Evolutionary conservation across 2,329 filamentous ascomycete genomes (phyloP).

Genomic region (Colletotrichum tofieldiae): DNA sequence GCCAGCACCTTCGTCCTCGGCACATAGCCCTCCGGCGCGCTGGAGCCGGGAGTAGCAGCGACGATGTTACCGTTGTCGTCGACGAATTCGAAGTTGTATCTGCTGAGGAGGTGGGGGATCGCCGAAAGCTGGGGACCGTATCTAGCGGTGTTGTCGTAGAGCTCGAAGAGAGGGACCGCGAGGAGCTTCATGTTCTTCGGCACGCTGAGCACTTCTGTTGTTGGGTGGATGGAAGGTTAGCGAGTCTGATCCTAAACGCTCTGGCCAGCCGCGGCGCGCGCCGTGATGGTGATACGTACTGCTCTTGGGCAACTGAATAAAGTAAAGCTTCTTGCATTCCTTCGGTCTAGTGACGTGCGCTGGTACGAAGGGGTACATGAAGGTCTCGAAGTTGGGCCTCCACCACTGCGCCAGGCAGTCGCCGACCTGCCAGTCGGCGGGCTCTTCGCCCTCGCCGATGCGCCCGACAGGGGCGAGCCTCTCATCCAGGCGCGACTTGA

Average conservation of each 20-base stretch:
- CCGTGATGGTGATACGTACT: constrained; percentile 71
- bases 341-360: constrained; percentile 97
- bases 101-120: constrained; percentile 93
- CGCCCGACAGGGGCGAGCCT: constrained; percentile 92
- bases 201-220: constrained; percentile 89
- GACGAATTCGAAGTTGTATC: constrained; percentile 98
- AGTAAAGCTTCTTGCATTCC: constrained; percentile 99
- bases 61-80: constrained; percentile 93
- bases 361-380: constrained; percentile 99
- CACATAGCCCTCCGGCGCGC: constrained; percentile 69
- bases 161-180: constrained; percentile 95
- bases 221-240: constrained; percentile 43
- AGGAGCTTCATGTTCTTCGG: constrained; percentile 99
- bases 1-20: constrained; percentile 78
- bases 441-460: constrained; percentile 86
- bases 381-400: constrained; percentile 98
- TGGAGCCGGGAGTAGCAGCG: constrained; percentile 84
- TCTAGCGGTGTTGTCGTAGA: constrained; percentile 96
- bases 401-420: constrained; percentile 99
- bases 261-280: constrained; percentile 19
- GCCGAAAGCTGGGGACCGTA: constrained; percentile 97
- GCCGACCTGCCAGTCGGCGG: constrained; percentile 91
- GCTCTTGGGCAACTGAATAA: constrained; percentile 92
- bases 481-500: constrained; percentile 94
- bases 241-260: not conserved